Evolutionary conservation across 345 rosid genomes (phyloP).

Genomic region (Salix brachista): DNA sequence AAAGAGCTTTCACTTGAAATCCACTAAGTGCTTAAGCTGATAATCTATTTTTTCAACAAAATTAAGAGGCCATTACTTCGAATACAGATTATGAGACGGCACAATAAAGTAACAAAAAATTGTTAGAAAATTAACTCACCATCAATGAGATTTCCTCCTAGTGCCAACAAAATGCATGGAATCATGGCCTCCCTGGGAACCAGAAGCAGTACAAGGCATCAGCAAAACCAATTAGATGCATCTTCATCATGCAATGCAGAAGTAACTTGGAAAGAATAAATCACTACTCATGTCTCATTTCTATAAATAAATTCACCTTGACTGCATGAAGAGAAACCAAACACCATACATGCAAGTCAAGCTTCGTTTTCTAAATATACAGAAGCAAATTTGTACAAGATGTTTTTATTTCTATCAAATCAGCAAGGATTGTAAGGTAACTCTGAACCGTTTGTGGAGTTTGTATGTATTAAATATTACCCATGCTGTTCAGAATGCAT

Average conservation of each 20-base stretch:
- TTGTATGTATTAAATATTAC: background rate
- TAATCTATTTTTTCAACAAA: background rate
- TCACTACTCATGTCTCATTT: background rate
- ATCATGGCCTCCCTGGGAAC: conserved; percentile 88
- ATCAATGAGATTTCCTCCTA: conserved; percentile 95
- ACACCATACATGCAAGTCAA: background rate
- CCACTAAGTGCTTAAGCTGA: background rate
- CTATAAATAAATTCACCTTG: background rate
- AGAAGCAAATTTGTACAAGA: background rate
- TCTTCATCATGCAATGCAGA: background rate
- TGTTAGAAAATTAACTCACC: conserved; percentile 39
- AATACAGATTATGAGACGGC: background rate
- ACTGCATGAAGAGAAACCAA: background rate
- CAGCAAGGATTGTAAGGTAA: too few relatives aligned
- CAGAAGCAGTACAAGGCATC: conserved; percentile 1
- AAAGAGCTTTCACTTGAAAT: conserved; percentile 8
- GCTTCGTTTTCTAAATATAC: background rate
- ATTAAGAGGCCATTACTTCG: background rate
- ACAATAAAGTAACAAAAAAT: background rate
- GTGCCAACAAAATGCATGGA: conserved; percentile 87
- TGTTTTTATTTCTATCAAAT: background rate
- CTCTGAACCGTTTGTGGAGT: background rate
- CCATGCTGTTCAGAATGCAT: background rate
- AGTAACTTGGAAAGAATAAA: background rate
- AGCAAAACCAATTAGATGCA: background rate